Conservation (phyloP, 768 basidiomycete species). For the Suillus subalutaceus region DNA sequence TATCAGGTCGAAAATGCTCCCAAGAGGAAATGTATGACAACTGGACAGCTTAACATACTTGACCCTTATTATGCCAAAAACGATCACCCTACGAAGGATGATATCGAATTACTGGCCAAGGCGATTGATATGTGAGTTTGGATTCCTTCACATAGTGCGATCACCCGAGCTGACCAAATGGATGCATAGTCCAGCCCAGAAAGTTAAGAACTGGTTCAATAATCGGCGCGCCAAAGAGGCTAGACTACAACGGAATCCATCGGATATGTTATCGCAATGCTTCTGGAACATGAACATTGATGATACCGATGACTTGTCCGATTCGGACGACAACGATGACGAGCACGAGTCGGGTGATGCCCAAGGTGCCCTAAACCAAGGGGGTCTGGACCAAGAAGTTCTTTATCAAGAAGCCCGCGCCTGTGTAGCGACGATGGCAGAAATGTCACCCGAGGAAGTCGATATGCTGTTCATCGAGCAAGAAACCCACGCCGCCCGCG, state of each 20-base stretch:
- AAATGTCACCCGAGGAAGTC: not conserved
- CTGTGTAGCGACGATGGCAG: not conserved
- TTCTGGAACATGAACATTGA: too few relatives aligned
- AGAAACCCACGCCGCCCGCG: not conserved
- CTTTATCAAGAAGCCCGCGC: not conserved
- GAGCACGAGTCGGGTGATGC: too few relatives aligned
- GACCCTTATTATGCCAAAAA: conserved; percentile 1
- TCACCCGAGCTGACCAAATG: not conserved
- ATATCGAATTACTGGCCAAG: not conserved
- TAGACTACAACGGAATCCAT: not conserved
- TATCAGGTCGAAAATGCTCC: not conserved
- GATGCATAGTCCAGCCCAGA: not conserved
- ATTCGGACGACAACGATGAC: too few relatives aligned
- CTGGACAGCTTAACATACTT: conserved; percentile 1
- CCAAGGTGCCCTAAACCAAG: too few relatives aligned
- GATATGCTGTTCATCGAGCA: not conserved
- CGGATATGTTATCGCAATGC: not conserved
- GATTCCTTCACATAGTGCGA: not conserved
- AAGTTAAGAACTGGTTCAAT: conserved; percentile 9
- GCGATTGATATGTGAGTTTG: not conserved
- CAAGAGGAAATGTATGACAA: conserved; percentile 4
- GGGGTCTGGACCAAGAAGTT: not conserved
- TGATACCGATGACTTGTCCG: too few relatives aligned
- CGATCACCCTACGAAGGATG: not conserved
- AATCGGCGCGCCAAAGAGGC: conserved; percentile 5